Evolutionary conservation across 768 basidiomycete species (phyloP).

Genomic region (Mycena albidolilacea): DNA sequence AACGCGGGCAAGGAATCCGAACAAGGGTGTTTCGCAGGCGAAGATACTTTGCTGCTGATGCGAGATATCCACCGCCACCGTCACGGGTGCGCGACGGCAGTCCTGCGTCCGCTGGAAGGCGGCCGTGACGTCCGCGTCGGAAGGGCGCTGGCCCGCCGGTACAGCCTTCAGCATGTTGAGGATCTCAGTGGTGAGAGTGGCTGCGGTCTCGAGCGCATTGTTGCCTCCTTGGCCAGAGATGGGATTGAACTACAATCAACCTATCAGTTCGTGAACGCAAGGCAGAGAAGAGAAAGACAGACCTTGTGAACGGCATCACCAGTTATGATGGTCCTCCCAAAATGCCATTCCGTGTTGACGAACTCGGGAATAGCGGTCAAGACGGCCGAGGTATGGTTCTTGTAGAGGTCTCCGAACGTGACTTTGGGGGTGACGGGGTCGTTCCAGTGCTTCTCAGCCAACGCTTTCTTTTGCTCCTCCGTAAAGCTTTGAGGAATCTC

Average conservation of each 20-base stretch:
- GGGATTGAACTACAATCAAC: constrained; percentile 16
- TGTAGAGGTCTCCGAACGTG: constrained; percentile 17
- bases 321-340: not conserved
- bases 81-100: not conserved
- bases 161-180: constrained; percentile 8
- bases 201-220: constrained; percentile 14
- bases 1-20: constrained; percentile 7
- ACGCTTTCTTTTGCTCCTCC: not conserved
- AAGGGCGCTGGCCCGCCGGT: not conserved
- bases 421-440: constrained; percentile 11
- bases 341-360: constrained; percentile 10
- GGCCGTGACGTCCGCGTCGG: constrained; percentile 12
- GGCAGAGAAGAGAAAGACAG: not conserved
- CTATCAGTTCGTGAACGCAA: not conserved
- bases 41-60: constrained; percentile 19
- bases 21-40: constrained; percentile 9
- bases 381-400: constrained; percentile 12
- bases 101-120: constrained; percentile 9
- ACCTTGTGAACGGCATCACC: constrained; percentile 20
- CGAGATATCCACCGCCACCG: constrained; percentile 11
- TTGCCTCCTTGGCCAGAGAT: constrained; percentile 20
- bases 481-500: constrained; percentile 4
- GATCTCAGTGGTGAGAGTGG: constrained; percentile 13
- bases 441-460: constrained; percentile 21
- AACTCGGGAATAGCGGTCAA: constrained; percentile 16